A percentile compares a stretch with the other conserved stretches of the same genome.
phyloP scores from a whole-genome alignment of 176 grass and related monocot species.

The Oryza rufipogon region DNA sequence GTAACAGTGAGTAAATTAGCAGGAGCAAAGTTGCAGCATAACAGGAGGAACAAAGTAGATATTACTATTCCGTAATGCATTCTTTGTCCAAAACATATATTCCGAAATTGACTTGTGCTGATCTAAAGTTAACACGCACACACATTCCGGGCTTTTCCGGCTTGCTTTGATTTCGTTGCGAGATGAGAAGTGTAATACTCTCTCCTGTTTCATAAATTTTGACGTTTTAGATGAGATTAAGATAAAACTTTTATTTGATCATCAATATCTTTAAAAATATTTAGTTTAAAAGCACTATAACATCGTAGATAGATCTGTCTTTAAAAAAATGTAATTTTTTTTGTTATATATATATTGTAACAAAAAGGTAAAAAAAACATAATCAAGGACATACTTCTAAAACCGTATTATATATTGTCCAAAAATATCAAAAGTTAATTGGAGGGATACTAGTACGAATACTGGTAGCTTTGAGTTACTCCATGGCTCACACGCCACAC shows the following conservation, averaged over 20 bases:
- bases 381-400: no score
- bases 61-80: background rate
- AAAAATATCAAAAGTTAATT: no score
- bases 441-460: background rate
- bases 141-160: background rate
- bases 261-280: no score
- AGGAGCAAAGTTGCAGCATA: background rate
- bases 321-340: no score
- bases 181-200: background rate
- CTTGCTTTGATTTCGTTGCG: conserved; percentile 12
- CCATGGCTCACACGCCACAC: background rate
- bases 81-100: conserved; percentile 6
- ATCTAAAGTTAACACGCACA: background rate
- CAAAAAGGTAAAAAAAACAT: no score
- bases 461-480: background rate
- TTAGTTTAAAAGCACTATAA: no score
- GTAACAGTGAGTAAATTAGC: background rate
- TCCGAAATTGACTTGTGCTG: background rate
- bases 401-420: no score
- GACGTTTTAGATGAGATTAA: no score
- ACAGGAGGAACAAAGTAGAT: background rate
- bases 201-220: no score
- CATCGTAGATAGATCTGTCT: no score
- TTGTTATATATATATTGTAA: no score
- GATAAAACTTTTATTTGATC: no score